Evolutionary conservation across 164 flowering plant species (phyloP), one percentile per base, ranked within the genome.

Genomic region (Dillenia turbinata): DNA sequence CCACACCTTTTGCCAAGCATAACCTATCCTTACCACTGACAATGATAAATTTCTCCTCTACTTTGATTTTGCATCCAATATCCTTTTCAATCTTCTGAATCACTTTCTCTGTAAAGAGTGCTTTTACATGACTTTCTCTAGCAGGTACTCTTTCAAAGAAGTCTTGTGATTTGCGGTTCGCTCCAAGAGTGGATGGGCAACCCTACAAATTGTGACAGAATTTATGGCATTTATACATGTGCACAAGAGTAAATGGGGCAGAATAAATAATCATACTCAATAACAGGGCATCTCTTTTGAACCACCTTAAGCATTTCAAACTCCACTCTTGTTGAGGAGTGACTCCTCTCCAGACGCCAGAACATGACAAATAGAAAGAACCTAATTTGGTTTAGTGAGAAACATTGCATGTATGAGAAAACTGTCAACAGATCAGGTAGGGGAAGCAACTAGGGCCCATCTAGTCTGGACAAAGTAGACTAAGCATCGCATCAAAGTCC

Each of bases 101-200:
- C 19, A 89, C 90, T 65, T 82, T 90, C 56, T 82, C 97, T 9
- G 97, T 78, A 73, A 95, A 92, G 40, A 90, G 85, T 15, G 85
- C 86, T 72, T 75, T 84, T 17, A 95, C 82, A 69, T 90, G 87
- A 52, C 73, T 81, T 7, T 95, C 99, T 67, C 99, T 85, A 7
- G 97, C 97, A 53, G 96, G 79, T 12, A 95, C 88, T 69, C 99
- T 83, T 70, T 95, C 91, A 76, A 95, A 83, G 76, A 92, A 90
- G 70, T 95, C 97, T 76, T 89, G 92, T 16, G 96, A 87, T 79
- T 86, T 95, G 56, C 99, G 94, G 63, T 78, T 90, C 52, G 94
- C 88, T 71, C 99, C 99, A 68, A 95, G 97, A 15, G 99, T 95
- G 40, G 97, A 79, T 45, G 99, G 99, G 66, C 99, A 95, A 2